Conservation (phyloP, 2,329 filamentous ascomycete genomes). For the Fusarium haematococcum region DNA sequence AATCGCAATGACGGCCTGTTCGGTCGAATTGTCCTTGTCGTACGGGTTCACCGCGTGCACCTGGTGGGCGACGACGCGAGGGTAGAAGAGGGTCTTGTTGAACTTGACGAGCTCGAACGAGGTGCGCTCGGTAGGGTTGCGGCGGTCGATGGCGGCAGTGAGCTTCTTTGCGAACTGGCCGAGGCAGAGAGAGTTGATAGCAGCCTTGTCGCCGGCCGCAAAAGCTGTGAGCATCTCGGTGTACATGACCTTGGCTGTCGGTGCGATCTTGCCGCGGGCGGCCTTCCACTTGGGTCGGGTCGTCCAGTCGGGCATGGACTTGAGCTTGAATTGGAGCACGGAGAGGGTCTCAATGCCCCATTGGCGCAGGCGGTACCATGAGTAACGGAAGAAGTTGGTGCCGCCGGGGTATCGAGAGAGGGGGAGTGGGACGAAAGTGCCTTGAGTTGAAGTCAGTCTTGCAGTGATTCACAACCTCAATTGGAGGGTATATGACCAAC, state of each 20-base stretch:
- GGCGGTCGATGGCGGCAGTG: constrained; percentile 63
- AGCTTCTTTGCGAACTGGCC: constrained; percentile 64
- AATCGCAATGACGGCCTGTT: constrained; percentile 72
- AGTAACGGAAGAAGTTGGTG: constrained; percentile 51
- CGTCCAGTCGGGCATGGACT: constrained; percentile 59
- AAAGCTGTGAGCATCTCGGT: constrained; percentile 70
- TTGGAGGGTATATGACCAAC: constrained; percentile 27
- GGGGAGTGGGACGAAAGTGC: constrained; percentile 61
- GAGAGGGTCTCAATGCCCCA: constrained; percentile 51
- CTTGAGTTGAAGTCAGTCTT: constrained; percentile 44
- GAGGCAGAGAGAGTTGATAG: constrained; percentile 66
- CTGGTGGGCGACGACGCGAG: constrained; percentile 67
- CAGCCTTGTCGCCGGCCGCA: constrained; percentile 66
- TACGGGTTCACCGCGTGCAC: constrained; percentile 59
- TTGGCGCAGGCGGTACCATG: constrained; percentile 51
- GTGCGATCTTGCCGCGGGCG: constrained; percentile 55
- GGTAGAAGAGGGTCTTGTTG: constrained; percentile 54
- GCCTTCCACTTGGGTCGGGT: constrained; percentile 58
- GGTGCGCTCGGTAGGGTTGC: constrained; percentile 58
- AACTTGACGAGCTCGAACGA: constrained; percentile 68
- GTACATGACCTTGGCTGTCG: constrained; percentile 70
- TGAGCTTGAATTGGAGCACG: constrained; percentile 54
- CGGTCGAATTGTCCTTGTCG: constrained; percentile 50
- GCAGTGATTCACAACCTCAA: constrained; percentile 3
- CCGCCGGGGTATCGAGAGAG: constrained; percentile 49